phyloP scores from a whole-genome alignment of 306 rosid species.

The Cucumis cinereus region DNA sequence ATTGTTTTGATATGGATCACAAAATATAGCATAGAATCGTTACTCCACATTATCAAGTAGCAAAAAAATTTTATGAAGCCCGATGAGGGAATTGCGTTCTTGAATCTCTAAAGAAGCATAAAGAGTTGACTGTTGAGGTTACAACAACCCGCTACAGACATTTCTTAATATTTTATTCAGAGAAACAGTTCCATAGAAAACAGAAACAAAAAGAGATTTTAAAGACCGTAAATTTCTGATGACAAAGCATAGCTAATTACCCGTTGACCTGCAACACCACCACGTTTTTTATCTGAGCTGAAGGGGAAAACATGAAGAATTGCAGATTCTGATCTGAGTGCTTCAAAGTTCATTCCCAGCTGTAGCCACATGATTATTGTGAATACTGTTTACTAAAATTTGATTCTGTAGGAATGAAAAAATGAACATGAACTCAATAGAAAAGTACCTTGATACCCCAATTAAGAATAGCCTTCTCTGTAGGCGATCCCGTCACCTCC shows the following conservation, averaged over 20 bases:
- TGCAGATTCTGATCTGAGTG: conserved; percentile 38
- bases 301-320: conserved; percentile 71
- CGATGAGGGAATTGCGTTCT: not conserved
- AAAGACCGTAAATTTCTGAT: not conserved
- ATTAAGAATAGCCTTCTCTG: conserved; percentile 70
- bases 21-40: not conserved
- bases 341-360: conserved; percentile 76
- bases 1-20: not conserved
- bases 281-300: conserved; percentile 79
- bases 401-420: not conserved
- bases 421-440: not conserved
- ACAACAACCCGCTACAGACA: not conserved
- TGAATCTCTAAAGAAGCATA: not conserved
- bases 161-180: not conserved
- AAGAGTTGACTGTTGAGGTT: not conserved
- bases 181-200: not conserved
- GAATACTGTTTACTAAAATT: not conserved
- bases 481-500: conserved; percentile 88
- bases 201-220: not conserved
- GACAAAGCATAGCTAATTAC: conserved; percentile 20
- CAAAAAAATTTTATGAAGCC: not conserved
- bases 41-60: not conserved
- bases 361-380: conserved; percentile 19
- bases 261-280: conserved; percentile 54
- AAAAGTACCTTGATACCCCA: conserved; percentile 60